A percentile compares a stretch with the other conserved stretches of the same genome.
Evolutionary conservation across 306 rosid species (phyloP).

Genomic region (Ormosia emarginata): DNA sequence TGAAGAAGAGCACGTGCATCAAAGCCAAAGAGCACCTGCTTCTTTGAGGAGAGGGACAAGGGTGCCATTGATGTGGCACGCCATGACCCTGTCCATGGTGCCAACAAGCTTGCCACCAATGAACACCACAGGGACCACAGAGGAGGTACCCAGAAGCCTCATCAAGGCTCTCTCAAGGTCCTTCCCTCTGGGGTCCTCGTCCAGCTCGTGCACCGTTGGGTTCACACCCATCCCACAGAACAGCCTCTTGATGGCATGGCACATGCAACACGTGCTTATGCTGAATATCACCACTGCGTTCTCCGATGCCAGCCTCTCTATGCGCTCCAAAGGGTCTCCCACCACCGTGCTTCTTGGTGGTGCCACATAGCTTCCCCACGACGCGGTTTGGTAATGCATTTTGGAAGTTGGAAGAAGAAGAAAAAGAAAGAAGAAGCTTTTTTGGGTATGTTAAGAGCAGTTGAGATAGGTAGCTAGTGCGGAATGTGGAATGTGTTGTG

Average conservation of each 20-base stretch:
- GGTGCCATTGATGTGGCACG: conserved; percentile 79
- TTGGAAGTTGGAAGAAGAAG: background rate
- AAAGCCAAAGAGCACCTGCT: conserved; percentile 97
- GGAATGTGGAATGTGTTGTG: background rate
- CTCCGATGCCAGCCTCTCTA: conserved; percentile 74
- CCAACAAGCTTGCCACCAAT: conserved; percentile 87
- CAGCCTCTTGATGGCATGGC: conserved; percentile 87
- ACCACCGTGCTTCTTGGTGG: background rate
- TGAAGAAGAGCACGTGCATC: background rate
- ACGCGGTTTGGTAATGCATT: conserved; percentile 56
- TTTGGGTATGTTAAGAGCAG: too few relatives aligned
- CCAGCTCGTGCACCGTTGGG: conserved; percentile 81
- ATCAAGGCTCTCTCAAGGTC: conserved; percentile 77
- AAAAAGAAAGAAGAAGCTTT: too few relatives aligned
- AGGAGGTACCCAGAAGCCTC: conserved; percentile 51
- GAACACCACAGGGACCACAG: conserved; percentile 80
- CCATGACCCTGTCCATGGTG: conserved; percentile 92
- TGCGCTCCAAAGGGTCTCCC: conserved; percentile 66
- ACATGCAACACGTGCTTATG: conserved; percentile 90
- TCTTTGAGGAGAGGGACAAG: conserved; percentile 94
- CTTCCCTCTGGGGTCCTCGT: conserved; percentile 73
- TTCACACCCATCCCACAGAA: conserved; percentile 95
- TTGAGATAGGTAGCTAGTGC: too few relatives aligned
- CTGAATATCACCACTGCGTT: conserved; percentile 94
- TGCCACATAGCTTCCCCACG: conserved; percentile 62